These are phyloP conservation scores for Paspalum vaginatum DNA, from an alignment of 176 grass and related monocot genomes.

Conservation along the genomic window DNA sequence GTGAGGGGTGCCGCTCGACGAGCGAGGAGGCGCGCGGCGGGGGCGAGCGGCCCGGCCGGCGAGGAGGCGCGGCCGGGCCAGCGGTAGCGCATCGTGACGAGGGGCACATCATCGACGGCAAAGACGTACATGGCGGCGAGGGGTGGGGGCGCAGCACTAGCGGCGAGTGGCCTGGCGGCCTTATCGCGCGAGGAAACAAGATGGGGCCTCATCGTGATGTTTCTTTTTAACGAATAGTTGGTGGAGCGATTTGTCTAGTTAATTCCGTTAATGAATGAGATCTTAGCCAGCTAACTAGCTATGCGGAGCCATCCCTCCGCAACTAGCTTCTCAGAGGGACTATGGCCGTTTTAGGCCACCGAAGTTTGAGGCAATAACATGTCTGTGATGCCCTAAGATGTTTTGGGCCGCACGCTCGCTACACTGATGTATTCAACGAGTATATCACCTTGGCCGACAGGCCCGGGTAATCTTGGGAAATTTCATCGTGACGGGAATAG, in stretches of 20 bases:
- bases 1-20: no score
- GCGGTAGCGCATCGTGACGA: no score
- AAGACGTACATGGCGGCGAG: no score
- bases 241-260: conserved; percentile 55
- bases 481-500: conserved; percentile 78
- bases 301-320: conserved; percentile 50
- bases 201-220: no score
- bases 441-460: conserved; percentile 69
- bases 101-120: no score
- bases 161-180: no score
- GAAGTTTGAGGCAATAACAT: conserved; percentile 82
- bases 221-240: no score
- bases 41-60: no score
- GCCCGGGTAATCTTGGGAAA: conserved; percentile 64
- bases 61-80: no score
- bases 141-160: no score
- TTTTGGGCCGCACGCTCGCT: conserved; percentile 65
- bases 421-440: conserved; percentile 80
- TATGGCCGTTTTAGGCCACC: conserved; percentile 58
- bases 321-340: conserved; percentile 78
- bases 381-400: conserved; percentile 89
- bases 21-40: no score
- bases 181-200: no score
- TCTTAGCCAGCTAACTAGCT: conserved; percentile 63
- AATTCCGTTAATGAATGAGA: conserved; percentile 66